Percentiles rank a stretch among this genome's conserved stretches.
Conservation (phyloP, 441 rosid genomes). For the Croton laevigatus region DNA sequence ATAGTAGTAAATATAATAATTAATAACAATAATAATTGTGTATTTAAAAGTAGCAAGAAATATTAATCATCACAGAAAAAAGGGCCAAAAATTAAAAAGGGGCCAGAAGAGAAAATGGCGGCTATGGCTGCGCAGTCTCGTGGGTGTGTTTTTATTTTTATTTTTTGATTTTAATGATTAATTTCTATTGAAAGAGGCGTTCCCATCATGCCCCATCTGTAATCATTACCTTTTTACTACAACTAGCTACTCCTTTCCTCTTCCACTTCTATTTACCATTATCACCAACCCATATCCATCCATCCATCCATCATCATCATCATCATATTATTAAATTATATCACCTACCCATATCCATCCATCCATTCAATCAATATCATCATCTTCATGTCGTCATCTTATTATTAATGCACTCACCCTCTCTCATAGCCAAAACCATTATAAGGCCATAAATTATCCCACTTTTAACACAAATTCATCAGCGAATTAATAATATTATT, state of each 20-base stretch:
- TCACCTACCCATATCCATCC: neutral
- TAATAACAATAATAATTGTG: constrained; percentile 2
- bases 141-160: constrained; percentile 11
- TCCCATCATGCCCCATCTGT: constrained; percentile 43
- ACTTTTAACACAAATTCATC: too few species aligned
- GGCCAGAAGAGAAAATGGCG: constrained; percentile 64
- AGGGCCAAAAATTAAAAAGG: neutral
- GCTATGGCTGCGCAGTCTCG: constrained; percentile 89
- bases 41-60: constrained; percentile 1
- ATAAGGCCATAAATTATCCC: too few species aligned
- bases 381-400: neutral
- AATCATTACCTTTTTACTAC: constrained; percentile 36
- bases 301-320: constrained; percentile 4
- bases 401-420: neutral
- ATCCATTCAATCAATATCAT: too few species aligned
- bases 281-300: neutral
- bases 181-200: constrained; percentile 20
- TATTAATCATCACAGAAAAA: constrained; percentile 26
- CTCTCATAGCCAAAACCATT: too few species aligned
- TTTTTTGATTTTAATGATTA: constrained; percentile 21
- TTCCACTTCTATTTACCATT: neutral
- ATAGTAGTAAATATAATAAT: too few species aligned
- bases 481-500: too few species aligned
- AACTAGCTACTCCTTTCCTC: too few species aligned
- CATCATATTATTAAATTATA: neutral